Evolutionary conservation across 495 filamentous ascomycete genomes (phyloP), one percentile per base, ranked within the genome.

Genomic region (Sporormia fimetaria): DNA sequence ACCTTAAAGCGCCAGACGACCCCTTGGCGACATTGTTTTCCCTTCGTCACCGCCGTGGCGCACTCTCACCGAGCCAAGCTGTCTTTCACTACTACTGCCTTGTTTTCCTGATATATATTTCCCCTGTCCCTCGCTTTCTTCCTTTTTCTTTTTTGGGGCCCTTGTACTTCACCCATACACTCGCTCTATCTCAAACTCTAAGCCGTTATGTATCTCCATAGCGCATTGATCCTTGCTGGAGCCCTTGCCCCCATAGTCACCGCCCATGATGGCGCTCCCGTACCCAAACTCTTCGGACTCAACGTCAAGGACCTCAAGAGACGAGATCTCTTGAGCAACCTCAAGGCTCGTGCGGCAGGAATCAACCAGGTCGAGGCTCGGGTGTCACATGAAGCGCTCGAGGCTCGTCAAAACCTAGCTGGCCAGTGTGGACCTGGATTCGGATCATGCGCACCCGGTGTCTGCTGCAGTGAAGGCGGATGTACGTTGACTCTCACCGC

Each of bases 391-490:
- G 14, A 23, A 21, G 30, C 11, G 3, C 12, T 49, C 14, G 21
- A 41, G 4, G 8, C 38, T 17, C 44, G 50, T 23, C 44, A 53
- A 24, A 32, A 35, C n/a, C 41, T 37, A 10, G 24, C 44, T 33
- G 50, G 40, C 8, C 44, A 53, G 44, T 53, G 50, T 37, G 50
- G 50, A 37, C 22, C 34, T 21, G 30, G 29, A 0, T 37, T 45
- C 12, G 44, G 35, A 5, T 42, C 34, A 21, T 56, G 52, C 32
- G 39, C 48, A 3, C 37, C 52, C 2, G 44, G 48, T 21, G 42
- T 45, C 41, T 56, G 52, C 37, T 56, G 52, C 37, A 44, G 37
- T 35, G 27, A 32, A 23, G 34, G 25, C 11, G 44, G 45, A 34
- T 47, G 42, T 32, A 40, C 31, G 40, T 25, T 28, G 4, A n/a